These are phyloP conservation scores for Sugiyamaella lignohabitans DNA, from an alignment of 805 yeast genomes.

Conservation along the genomic window DNA sequence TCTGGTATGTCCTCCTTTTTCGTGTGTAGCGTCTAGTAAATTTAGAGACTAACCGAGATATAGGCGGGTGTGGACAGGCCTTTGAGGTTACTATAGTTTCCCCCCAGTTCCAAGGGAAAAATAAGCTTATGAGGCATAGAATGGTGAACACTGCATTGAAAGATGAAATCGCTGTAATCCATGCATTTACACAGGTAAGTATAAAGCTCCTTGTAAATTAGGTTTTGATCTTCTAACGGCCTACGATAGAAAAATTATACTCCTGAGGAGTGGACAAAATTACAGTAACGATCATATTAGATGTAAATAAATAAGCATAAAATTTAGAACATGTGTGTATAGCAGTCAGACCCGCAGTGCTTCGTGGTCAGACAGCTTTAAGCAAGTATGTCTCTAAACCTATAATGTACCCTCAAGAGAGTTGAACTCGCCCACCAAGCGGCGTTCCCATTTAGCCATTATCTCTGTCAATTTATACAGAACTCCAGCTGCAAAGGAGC, in stretches of 20 bases:
- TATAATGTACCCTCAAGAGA: constrained; percentile 10
- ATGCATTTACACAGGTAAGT: constrained; percentile 91
- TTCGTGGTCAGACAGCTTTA: too few relatives aligned
- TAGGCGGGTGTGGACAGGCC: constrained; percentile 96
- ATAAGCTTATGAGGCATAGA: constrained; percentile 79
- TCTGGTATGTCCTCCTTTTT: constrained; percentile 35
- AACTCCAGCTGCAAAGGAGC: constrained; percentile 30
- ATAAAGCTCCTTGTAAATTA: too few relatives aligned
- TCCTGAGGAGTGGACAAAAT: constrained; percentile 70
- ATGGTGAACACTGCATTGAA: constrained; percentile 72
- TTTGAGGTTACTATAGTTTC: constrained; percentile 85
- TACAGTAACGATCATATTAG: neutral
- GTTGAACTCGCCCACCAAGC: constrained; percentile 17
- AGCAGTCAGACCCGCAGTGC: too few relatives aligned
- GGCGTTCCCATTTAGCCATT: constrained; percentile 22
- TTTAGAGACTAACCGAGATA: neutral
- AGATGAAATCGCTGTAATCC: constrained; percentile 81
- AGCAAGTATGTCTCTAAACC: too few relatives aligned
- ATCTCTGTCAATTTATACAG: constrained; percentile 25
- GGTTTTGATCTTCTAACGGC: neutral
- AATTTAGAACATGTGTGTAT: too few relatives aligned
- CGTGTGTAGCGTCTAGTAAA: neutral
- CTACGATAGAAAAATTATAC: constrained; percentile 46
- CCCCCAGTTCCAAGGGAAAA: constrained; percentile 69
- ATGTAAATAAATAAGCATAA: too few relatives aligned